Conservation (phyloP, 1,139 yeast species). For the Kazachstania sp. region DNA sequence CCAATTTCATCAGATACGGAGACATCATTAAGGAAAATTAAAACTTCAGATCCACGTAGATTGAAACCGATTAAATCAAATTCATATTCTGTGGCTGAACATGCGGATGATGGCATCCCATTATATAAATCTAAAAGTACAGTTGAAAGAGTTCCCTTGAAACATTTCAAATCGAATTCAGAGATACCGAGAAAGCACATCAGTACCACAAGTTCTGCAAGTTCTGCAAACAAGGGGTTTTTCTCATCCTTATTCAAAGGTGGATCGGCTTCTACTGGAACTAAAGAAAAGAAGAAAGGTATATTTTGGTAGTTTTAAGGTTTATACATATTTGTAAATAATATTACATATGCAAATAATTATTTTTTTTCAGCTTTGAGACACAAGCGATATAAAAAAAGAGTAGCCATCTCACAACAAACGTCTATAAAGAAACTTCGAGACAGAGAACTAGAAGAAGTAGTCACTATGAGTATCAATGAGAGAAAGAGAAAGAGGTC, state of each 20-base stretch:
- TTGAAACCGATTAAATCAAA: background rate
- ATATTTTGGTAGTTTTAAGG: background rate
- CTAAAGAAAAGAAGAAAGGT: slow-evolving; percentile 2
- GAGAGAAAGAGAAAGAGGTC: background rate
- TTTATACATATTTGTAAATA: background rate
- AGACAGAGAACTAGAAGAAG: too few species aligned
- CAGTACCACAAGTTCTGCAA: background rate
- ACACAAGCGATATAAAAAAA: too few species aligned
- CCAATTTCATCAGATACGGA: background rate
- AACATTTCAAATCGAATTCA: slow-evolving; percentile 13
- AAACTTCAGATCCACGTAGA: background rate
- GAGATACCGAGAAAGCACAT: background rate
- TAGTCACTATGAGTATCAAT: too few species aligned
- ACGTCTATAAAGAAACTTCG: too few species aligned
- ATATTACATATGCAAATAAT: background rate
- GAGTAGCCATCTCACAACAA: too few species aligned
- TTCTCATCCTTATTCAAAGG: slow-evolving; percentile 3
- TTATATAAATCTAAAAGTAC: background rate
- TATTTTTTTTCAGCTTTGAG: too few species aligned
- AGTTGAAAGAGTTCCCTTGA: slow-evolving; percentile 2
- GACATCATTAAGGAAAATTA: background rate
- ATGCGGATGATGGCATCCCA: background rate
- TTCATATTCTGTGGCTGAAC: background rate
- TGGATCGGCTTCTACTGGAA: background rate
- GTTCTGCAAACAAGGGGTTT: slow-evolving; percentile 2